phyloP scores from a whole-genome alignment of 805 yeast genomes.

The Candida endomychidarum region DNA sequence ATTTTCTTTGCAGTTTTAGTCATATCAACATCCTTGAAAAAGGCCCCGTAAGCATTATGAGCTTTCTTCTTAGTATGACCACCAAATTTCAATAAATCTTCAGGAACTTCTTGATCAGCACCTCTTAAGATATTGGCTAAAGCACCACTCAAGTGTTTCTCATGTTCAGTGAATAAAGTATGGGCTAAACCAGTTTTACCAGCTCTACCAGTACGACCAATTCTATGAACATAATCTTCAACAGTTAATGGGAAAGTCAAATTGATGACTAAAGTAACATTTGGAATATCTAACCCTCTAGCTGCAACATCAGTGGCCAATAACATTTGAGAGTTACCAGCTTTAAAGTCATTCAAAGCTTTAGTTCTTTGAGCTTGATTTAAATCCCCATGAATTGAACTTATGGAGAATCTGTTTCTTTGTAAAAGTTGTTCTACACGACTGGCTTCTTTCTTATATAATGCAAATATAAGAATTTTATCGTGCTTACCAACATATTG shows the following conservation, averaged over 20 bases:
- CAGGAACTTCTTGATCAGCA: constrained; percentile 95
- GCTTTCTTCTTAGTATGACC: constrained; percentile 98
- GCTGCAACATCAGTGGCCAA: constrained; percentile 99
- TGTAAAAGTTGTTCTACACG: constrained; percentile 78
- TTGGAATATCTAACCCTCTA: constrained; percentile 95
- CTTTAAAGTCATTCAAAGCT: constrained; percentile 82
- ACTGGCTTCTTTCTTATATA: constrained; percentile 95
- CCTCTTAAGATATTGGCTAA: constrained; percentile 88
- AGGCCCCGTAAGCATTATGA: constrained; percentile 97
- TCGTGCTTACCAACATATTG: constrained; percentile 72
- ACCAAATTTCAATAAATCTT: constrained; percentile 90
- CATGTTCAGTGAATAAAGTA: constrained; percentile 94
- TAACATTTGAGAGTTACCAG: constrained; percentile 70
- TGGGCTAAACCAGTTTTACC: constrained; percentile 94
- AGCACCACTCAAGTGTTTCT: constrained; percentile 94
- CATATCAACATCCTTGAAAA: constrained; percentile 89
- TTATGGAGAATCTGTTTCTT: constrained; percentile 73
- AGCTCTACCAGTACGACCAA: constrained; percentile 98
- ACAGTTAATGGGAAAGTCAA: constrained; percentile 94
- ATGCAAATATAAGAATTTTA: constrained; percentile 86
- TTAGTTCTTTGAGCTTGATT: constrained; percentile 88
- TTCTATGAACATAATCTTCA: constrained; percentile 95
- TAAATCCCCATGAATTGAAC: constrained; percentile 96
- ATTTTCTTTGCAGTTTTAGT: constrained; percentile 84
- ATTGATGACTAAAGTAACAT: constrained; percentile 92